Evolutionary conservation across 2,329 filamentous ascomycete genomes (phyloP), one percentile per base, ranked within the genome.

Genomic region (Penicillium sp.): DNA sequence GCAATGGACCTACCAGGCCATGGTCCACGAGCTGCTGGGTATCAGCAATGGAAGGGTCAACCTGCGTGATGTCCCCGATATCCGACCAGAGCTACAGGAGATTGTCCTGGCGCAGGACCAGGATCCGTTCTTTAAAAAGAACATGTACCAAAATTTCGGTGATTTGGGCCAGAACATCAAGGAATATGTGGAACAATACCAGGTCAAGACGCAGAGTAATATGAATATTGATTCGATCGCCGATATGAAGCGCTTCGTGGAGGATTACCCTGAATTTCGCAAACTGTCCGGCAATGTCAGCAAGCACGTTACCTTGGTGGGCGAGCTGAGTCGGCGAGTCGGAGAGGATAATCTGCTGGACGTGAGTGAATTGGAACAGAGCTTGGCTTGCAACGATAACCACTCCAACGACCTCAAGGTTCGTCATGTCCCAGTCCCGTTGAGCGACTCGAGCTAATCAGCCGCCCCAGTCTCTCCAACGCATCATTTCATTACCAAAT

Each of bases 1-100:
- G 3, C 93, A 98, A 66, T 98, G 93, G 93, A 98, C 93, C 26
- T 98, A 98, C 64, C 93, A 98, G 71, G 93, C 93, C n/a, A 98
- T 98, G 90, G 93, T 98, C 0, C 93, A 98, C 66, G 93, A 98
- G 63, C 74, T 97, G 2, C 76, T 98, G 9, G 93, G 93, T 4
- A 95, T 98, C 56, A 82, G 87, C 49, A 97, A 97, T 66, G 93
- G 93, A n/a, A 81, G 91, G 43, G 93, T 98, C 0, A 86, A 95
- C 63, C 76, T 98, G 32, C 86, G 85, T 53, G 81, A 88, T 47
- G 84, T 95, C 0, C 88, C 88, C 9, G 90, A 95, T 46, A 82
- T 94, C 47, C 79, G 88, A 12, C 86, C 88, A 1, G 91, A 96
- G 66, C 76, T 96, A 46, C 90, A 86, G 63, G 93, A 98, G 70